Base-by-base conservation (phyloP, 345 rosid genomes). In the Citrus inodora region DNA sequence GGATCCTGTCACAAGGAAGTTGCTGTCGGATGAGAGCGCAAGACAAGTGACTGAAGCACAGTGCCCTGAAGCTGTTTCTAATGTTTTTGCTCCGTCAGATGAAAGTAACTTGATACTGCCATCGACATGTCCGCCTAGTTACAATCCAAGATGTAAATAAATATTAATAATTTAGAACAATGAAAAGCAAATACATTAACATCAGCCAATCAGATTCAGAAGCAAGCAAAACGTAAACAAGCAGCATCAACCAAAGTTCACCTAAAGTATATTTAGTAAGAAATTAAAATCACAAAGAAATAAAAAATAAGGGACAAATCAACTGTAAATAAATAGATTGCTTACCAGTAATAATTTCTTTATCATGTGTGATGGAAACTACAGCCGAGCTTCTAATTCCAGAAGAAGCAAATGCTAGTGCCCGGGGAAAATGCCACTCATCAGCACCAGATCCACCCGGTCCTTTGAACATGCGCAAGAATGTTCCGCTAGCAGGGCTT, bases 1-100 rank as follows among this genome's bases (percentile, higher is more conserved):
- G 55, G 99, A 96, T 70, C 99, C 99, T 16, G 98, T 91, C 69
- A 90, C 98, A 14, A 96, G 98, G 86, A 86, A 94, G 81, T 80
- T 87, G 88, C 93, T 87, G 78, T 96, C 97, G 65, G 92, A 87
- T 46, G 98, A 94, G 71, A 94, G 92, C 75, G 98, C 95, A 82
- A 96, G 87, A 83, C 99, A 96, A 82, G 99, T 96, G 82, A 94
- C 98, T 25, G 99, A 93, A 82, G 97, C 97, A 86, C 93, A 92
- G 85, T 96, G 99, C 68, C 92, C 98, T 76, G 77, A 75, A 59
- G 99, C 99, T 46, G 90, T 88, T 86, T 96, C 98, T 67, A 96
- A 79, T 25, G 97, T 90, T 87, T 89, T 94, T 78, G 98, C 99
- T 78, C 93, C 98, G 76, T 94, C 98, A 61, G 94, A 78, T 73